Percentiles rank a stretch among this genome's conserved stretches.
phyloP scores from a whole-genome alignment of 2,329 filamentous ascomycete species.

The Phaeomoniella chlamydospora region DNA sequence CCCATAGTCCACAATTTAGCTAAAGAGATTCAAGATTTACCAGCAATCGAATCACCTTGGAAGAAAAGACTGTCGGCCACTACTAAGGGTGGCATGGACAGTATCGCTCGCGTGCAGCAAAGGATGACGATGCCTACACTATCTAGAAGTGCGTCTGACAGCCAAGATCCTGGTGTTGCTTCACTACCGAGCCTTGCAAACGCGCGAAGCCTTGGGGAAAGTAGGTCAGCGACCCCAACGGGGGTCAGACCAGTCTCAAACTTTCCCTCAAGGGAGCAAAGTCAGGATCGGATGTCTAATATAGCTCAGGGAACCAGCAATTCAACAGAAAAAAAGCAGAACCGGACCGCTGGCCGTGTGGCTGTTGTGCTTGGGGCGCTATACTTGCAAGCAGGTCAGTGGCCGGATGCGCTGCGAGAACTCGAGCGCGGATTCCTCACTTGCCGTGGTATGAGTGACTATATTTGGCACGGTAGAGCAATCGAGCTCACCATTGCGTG shows the following conservation, averaged over 20 bases:
- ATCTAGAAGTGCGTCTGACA: not conserved
- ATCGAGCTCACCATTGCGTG: slow-evolving; percentile 76
- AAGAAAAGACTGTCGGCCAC: not conserved
- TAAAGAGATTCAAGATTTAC: slow-evolving; percentile 57
- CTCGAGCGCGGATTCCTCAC: slow-evolving; percentile 65
- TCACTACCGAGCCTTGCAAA: not conserved
- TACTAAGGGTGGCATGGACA: slow-evolving; percentile 19
- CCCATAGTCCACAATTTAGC: slow-evolving; percentile 64
- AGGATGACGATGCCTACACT: slow-evolving; percentile 71
- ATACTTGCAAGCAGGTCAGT: slow-evolving; percentile 78
- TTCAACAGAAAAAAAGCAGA: slow-evolving; percentile 61
- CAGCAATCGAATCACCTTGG: slow-evolving; percentile 59
- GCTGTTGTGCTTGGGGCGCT: slow-evolving; percentile 70
- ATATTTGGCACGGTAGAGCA: slow-evolving; percentile 95
- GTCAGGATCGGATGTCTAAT: slow-evolving; percentile 48
- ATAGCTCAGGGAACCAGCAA: slow-evolving; percentile 60
- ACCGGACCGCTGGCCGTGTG: slow-evolving; percentile 66
- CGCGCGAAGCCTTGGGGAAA: not conserved
- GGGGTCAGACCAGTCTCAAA: not conserved
- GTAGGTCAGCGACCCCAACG: not conserved
- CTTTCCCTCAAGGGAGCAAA: slow-evolving; percentile 16
- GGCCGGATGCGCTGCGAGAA: slow-evolving; percentile 76
- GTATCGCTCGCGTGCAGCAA: slow-evolving; percentile 42
- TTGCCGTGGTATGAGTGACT: slow-evolving; percentile 69
- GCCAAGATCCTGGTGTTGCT: not conserved